Evolutionary conservation across 768 basidiomycete genomes (phyloP).

Genomic region (Kwoniella sp.): DNA sequence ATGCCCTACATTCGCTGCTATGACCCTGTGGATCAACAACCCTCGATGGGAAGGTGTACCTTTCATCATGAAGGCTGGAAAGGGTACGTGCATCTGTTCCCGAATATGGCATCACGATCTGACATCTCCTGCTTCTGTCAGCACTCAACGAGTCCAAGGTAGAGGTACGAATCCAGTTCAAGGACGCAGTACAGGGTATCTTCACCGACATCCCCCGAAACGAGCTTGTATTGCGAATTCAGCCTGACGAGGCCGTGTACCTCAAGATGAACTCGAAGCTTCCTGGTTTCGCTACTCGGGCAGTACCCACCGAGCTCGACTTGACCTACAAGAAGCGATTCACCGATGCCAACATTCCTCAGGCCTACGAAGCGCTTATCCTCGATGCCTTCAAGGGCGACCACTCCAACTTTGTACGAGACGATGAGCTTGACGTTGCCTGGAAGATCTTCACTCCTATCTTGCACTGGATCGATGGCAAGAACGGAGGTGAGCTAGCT

Average conservation of each 20-base stretch:
- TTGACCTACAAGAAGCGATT: conserved; percentile 96
- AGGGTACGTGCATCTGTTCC: conserved; percentile 59
- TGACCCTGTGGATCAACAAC: conserved; percentile 85
- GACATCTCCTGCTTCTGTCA: conserved; percentile 45
- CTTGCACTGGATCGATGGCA: conserved; percentile 91
- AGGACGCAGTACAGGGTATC: conserved; percentile 92
- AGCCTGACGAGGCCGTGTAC: conserved; percentile 93
- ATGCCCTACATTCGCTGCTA: conserved; percentile 92
- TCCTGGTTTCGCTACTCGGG: conserved; percentile 82
- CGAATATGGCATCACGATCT: background rate
- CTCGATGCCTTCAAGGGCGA: conserved; percentile 95
- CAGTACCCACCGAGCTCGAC: conserved; percentile 96
- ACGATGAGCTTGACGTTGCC: conserved; percentile 93
- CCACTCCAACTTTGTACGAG: conserved; percentile 96
- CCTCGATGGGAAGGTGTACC: conserved; percentile 98
- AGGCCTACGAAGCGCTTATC: conserved; percentile 90
- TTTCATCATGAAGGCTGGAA: conserved; percentile 96
- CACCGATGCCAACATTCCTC: conserved; percentile 83
- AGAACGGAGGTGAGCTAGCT: conserved; percentile 24
- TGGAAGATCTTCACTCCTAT: conserved; percentile 75
- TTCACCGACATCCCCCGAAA: conserved; percentile 95
- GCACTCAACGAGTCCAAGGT: conserved; percentile 98
- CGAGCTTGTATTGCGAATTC: conserved; percentile 95
- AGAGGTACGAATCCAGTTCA: conserved; percentile 95
- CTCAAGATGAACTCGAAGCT: conserved; percentile 94